Evolutionary conservation across 805 yeast genomes (phyloP).

Genomic region (Yarrowia yakushimensis): DNA sequence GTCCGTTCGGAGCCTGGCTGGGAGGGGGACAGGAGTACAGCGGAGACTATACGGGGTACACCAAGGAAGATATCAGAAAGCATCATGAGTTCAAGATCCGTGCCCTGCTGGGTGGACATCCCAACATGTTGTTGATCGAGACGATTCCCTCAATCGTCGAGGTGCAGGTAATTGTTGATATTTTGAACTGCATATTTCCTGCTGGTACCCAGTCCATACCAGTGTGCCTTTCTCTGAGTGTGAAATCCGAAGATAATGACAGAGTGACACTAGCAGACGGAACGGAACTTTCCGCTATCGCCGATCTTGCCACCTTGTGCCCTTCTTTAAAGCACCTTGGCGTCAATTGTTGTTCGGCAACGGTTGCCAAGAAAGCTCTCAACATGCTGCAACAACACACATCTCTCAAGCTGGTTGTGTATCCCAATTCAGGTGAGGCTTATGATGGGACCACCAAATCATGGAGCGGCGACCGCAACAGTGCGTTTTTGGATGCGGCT

Average conservation of each 20-base stretch:
- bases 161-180: slow-evolving; percentile 42
- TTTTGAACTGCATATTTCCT: slow-evolving; percentile 33
- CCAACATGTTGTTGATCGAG: slow-evolving; percentile 62
- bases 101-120: slow-evolving; percentile 40
- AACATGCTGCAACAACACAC: slow-evolving; percentile 34
- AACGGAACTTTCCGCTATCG: neutral
- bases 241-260: slow-evolving; percentile 37
- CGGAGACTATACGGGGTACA: slow-evolving; percentile 54
- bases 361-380: slow-evolving; percentile 44
- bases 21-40: slow-evolving; percentile 70
- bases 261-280: slow-evolving; percentile 48
- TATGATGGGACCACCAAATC: slow-evolving; percentile 49
- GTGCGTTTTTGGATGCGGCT: slow-evolving; percentile 41
- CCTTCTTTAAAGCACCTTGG: slow-evolving; percentile 47
- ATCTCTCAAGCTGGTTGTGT: slow-evolving; percentile 48
- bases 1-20: slow-evolving; percentile 72
- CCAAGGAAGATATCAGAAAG: slow-evolving; percentile 41
- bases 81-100: slow-evolving; percentile 52
- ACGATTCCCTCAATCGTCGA: slow-evolving; percentile 67
- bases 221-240: slow-evolving; percentile 49
- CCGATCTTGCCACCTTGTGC: neutral
- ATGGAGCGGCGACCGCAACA: slow-evolving; percentile 39
- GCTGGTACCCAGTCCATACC: slow-evolving; percentile 35
- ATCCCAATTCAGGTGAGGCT: slow-evolving; percentile 74
- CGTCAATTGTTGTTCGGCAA: slow-evolving; percentile 61